Base-by-base conservation (phyloP, 2,329 filamentous ascomycete genomes). In the Corniculantispora saksenae region DNA sequence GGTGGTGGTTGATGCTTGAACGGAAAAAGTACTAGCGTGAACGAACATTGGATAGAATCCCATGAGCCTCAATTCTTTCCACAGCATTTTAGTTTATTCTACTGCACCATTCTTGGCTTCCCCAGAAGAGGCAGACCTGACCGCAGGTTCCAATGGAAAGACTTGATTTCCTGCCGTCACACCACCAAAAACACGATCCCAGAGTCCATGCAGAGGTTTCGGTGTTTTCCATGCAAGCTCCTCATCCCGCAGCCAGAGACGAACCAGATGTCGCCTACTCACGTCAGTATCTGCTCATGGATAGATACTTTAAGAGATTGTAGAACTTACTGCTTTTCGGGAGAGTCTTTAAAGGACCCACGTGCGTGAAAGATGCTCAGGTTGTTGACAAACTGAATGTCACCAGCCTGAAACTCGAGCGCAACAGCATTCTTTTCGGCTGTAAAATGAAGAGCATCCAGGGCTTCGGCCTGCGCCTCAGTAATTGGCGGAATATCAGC, bases 331-430 rank as follows among this genome's bases (percentile, higher is more conserved):
- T 78, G 75, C 64, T 82, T 79, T 50, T 80, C 77, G 0, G 70
- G 69, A 0, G 77, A 78, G 63, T 84, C 80, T 0, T 69, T 75
- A 66, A 86, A 87, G 0, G 78, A 81, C 17, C 81, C 82, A 2
- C 85, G 77, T 0, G 82, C 80, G 66, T 87, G 85, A 51, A 87
- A 81, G 2, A 87, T 70, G 50, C 80, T 81, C 45, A 86, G 70
- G 69, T 87, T 87, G 67, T 87, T 87, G 32, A 82, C 78, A 63
- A 81, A 87, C 66, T 84, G 82, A 15, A 87, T 81, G 68, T 86
- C 84, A 0, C 83, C 83, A 65, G 79, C 79, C 48, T 80, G 77
- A 55, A 84, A 83, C 64, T 81, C 73, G 19, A 83, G 79, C 3
- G 79, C 73, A 0, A 81, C 76, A 19, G 76, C 77, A 67, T 80